Base-by-base conservation (phyloP, 768 basidiomycete species). In the Chalciporus sphaerocephalus region DNA sequence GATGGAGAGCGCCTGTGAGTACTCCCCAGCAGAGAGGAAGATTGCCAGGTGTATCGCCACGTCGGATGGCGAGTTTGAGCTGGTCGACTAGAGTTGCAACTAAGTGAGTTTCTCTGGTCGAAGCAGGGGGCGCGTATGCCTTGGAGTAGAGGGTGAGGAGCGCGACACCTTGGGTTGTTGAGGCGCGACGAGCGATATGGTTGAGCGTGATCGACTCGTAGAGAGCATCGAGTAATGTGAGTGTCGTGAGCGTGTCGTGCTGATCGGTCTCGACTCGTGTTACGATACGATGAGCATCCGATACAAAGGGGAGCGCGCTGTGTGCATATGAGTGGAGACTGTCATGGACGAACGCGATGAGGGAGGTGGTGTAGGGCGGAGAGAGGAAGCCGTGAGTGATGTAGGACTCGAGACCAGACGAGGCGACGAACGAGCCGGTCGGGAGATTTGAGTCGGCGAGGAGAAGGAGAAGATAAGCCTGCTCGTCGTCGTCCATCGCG, bases 401-500 rank as follows among this genome's bases (percentile, higher is more conserved):
- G 61, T 82, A 93, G 5, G 92, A 92, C 59, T 99, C 95, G 48
- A 98, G 76, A 2, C 95, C 95, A 2, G 90, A 80, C 1, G 93
- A 96, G 1, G 94, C 90, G 47, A 97, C 90, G 64, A 99, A 99
- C 1, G 95, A 87, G 27, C 96, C 96, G 0, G 95, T 98, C 2
- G 96, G 96, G 3, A 99, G 81, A 65, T 95, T 97, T 50, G 90
- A 88, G 70, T 95, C 92, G 0, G 89, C 78, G 34, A 95, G 77
- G 27, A 94, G 74, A 30, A 93, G 78, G 15, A 92, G 72, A 23
- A 92, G 67, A 63, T 87, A 89, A 0, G 77, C 71, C 59, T 87
- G 83, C 60, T 66, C 65, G 64, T 68, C 65, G 60, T 65, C 59
- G 65, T 69, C 66, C 57, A 56, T 56, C 53, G 54, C 56, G 35